These are phyloP conservation scores for Rhizophagus prolifer DNA, from an alignment of 192 early-diverging fungal genomes.

Conservation along the genomic window DNA sequence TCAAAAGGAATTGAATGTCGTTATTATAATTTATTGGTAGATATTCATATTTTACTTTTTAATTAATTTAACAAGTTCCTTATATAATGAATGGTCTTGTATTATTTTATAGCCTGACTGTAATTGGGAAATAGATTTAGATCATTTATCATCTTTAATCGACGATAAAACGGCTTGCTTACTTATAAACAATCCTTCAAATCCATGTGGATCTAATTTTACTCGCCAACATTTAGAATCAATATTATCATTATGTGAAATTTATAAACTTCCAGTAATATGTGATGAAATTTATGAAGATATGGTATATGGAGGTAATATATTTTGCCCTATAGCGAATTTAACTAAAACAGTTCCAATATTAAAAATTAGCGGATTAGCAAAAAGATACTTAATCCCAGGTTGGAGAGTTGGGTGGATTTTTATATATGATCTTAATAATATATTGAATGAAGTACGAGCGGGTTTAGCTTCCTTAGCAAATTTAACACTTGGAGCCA, in stretches of 20 bases:
- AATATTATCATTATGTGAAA: slow-evolving; percentile 71
- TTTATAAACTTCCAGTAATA: slow-evolving; percentile 78
- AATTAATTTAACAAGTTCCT: neutral
- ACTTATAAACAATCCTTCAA: slow-evolving; percentile 89
- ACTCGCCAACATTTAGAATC: slow-evolving; percentile 67
- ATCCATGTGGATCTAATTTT: slow-evolving; percentile 90
- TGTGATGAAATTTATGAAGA: slow-evolving; percentile 92
- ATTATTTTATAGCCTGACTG: slow-evolving; percentile 55
- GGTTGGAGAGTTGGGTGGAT: slow-evolving; percentile 94
- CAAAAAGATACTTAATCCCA: slow-evolving; percentile 89
- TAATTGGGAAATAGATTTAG: slow-evolving; percentile 85
- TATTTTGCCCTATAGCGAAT: slow-evolving; percentile 67
- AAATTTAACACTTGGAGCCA: slow-evolving; percentile 78
- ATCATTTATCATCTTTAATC: slow-evolving; percentile 75
- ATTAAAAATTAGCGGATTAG: slow-evolving; percentile 78
- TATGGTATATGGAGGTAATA: slow-evolving; percentile 68
- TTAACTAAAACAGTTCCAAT: slow-evolving; percentile 83
- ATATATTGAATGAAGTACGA: slow-evolving; percentile 61
- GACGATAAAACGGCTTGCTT: slow-evolving; percentile 79
- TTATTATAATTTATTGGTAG: slow-evolving; percentile 76
- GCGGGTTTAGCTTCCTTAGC: slow-evolving; percentile 71
- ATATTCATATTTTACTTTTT: slow-evolving; percentile 17
- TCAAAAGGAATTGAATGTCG: slow-evolving; percentile 75
- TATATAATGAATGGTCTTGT: neutral
- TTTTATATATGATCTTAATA: slow-evolving; percentile 70